A percentile compares a stretch with the other conserved stretches of the same genome.
Evolutionary conservation across 2,329 filamentous ascomycete species (phyloP).

Genomic region (Drechslera avenae): DNA sequence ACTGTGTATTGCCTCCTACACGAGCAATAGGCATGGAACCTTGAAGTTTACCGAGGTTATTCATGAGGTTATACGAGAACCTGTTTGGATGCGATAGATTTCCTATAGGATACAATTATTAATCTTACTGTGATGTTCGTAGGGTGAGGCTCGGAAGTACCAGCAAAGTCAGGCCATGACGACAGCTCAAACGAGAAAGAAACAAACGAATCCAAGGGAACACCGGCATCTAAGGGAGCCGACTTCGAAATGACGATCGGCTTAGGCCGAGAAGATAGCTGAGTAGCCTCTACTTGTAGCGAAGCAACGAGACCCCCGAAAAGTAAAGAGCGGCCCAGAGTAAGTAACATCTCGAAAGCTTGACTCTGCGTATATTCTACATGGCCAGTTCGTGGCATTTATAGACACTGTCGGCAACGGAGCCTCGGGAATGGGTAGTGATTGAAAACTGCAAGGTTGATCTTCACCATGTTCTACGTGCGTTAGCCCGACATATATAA

Average conservation of each 20-base stretch:
- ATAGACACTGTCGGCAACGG: conserved; percentile 3
- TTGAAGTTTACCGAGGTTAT: conserved; percentile 59
- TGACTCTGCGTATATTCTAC: background rate
- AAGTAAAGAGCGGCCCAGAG: background rate
- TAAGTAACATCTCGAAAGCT: background rate
- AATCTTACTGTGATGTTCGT: background rate
- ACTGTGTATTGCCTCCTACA: conserved; percentile 68
- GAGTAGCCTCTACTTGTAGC: background rate
- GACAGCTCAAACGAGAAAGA: conserved; percentile 9
- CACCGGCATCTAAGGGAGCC: background rate
- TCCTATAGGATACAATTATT: conserved; percentile 32
- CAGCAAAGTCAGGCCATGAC: conserved; percentile 11
- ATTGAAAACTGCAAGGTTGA: no score
- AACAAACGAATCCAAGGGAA: conserved; percentile 8
- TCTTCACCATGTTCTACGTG: no score
- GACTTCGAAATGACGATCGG: background rate
- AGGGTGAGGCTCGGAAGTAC: background rate
- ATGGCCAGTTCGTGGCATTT: background rate
- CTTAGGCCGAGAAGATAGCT: background rate
- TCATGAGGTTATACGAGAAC: conserved; percentile 64
- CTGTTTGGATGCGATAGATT: conserved; percentile 61
- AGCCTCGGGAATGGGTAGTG: background rate
- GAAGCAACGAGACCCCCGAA: background rate
- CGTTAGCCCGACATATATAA: no score
- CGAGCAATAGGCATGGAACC: conserved; percentile 65